Evolutionary conservation across 805 yeast species (phyloP), one percentile per base, ranked within the genome.

Genomic region (Saccharomycopsis fibuligera): DNA sequence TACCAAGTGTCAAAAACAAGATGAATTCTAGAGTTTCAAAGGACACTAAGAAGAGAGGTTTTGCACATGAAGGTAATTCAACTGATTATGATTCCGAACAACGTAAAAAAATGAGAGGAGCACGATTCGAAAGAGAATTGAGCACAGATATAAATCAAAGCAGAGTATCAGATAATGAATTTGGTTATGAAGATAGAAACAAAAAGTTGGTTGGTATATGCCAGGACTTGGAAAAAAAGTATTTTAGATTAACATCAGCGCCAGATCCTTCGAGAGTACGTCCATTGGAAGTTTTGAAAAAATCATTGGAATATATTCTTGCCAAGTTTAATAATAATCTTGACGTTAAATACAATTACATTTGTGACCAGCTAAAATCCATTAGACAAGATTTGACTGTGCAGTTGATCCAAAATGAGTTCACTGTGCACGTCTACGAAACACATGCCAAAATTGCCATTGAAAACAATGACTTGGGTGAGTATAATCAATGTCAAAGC

Each of bases 401-500:
- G 8, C 99, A 91, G 66, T 85, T 85, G 60, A 81, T 91, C 39
- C 82, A 82, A 58, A 79, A 79, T 58, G 80, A 76, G 39, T 86
- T 93, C 60, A 78, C 96, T 0, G 76, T 88, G 4, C 60, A 67
- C 47, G 96, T 88, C 0, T 91, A 93, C 63, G 93, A 88, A 63
- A 74, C 81, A 2, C 95, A 91, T 64, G 93, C 93, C 3, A 76
- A 89, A 43, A 69, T 90, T n/a, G 95, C 97, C 0, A 73, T 91
- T 35, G 84, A 81, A 56, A 81, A 84, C 60, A 74, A 76, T 36
- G 99, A 91, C 63, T 66, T 91, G 54, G 97, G 97, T 8, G 98
- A 93, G 63, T 89, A 86, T 63, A 93, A 93, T 67, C 97, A 91
- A 63, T 93, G 98, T 62, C 95, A 86, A 63, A 79, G 95, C 14